Conservation (phyloP, 768 basidiomycete species). For the Mycena alexandri region DNA sequence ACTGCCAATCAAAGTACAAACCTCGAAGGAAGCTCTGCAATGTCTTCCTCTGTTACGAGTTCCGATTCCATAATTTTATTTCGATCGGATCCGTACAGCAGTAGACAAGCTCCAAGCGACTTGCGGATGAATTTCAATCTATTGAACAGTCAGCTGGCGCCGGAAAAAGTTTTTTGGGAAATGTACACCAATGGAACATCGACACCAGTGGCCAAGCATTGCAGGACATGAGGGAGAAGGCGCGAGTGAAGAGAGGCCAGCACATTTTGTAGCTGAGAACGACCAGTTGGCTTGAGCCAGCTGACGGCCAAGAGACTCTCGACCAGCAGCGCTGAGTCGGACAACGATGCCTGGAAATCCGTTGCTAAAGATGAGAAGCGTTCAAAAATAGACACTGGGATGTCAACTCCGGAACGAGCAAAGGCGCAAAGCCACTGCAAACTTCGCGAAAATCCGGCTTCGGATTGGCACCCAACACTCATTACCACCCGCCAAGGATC, state of each 20-base stretch:
- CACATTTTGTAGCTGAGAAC: constrained; percentile 67
- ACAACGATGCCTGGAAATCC: constrained; percentile 54
- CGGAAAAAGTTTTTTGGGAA: not conserved
- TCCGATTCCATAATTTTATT: constrained; percentile 56
- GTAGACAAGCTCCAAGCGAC: constrained; percentile 71
- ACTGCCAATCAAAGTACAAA: constrained; percentile 44
- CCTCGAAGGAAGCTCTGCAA: constrained; percentile 69
- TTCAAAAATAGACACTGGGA: constrained; percentile 65
- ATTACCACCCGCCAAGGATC: constrained; percentile 71
- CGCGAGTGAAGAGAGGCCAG: constrained; percentile 63
- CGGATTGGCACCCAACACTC: constrained; percentile 55
- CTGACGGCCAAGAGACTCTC: constrained; percentile 66
- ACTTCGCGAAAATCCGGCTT: constrained; percentile 58
- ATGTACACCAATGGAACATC: constrained; percentile 56
- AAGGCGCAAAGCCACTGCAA: constrained; percentile 73
- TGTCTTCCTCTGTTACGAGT: constrained; percentile 63
- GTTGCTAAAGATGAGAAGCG: constrained; percentile 59
- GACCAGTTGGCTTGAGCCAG: constrained; percentile 72
- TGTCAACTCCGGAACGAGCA: constrained; percentile 73
- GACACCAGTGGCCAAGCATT: constrained; percentile 48
- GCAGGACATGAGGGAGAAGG: constrained; percentile 55
- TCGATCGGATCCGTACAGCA: constrained; percentile 77
- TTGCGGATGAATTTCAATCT: constrained; percentile 68
- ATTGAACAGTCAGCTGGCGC: constrained; percentile 14
- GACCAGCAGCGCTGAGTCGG: constrained; percentile 63